phyloP scores from a whole-genome alignment of 352 stramenopile species.

The Globisporangium nagaii region DNA sequence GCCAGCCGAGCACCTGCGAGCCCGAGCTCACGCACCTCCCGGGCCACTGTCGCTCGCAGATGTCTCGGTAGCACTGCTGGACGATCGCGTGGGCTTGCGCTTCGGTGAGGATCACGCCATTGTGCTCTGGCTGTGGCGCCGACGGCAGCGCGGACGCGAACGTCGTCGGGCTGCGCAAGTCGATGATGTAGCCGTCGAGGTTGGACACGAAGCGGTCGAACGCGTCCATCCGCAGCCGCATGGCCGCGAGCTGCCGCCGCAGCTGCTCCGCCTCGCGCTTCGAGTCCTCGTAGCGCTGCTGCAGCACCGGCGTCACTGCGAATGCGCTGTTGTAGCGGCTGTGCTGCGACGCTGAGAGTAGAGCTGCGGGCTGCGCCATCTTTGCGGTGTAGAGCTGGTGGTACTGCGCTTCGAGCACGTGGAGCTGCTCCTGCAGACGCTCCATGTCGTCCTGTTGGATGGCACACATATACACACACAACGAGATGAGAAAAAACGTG shows the following conservation, averaged over 20 bases:
- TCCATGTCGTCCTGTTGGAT: not conserved
- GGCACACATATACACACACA: not conserved
- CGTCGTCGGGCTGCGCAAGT: not conserved
- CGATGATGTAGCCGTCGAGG: slow-evolving; percentile 11
- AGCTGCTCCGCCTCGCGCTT: slow-evolving; percentile 2
- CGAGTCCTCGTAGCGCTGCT: slow-evolving; percentile 1
- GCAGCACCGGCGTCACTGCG: not conserved
- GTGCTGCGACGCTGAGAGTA: not conserved
- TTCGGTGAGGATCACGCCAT: not conserved
- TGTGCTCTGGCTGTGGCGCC: not conserved
- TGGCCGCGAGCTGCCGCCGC: not conserved
- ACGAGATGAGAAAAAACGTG: not conserved
- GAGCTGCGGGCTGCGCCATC: not conserved
- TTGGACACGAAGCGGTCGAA: slow-evolving; percentile 12
- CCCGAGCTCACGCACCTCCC: slow-evolving; percentile 31
- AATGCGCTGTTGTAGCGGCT: not conserved
- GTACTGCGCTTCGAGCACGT: slow-evolving; percentile 1
- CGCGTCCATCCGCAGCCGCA: slow-evolving; percentile 3
- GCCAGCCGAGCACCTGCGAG: slow-evolving; percentile 36
- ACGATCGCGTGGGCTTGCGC: slow-evolving; percentile 21
- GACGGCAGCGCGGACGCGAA: not conserved
- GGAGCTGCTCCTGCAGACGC: slow-evolving; percentile 3
- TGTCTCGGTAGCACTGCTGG: slow-evolving; percentile 42
- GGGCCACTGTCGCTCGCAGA: slow-evolving; percentile 28
- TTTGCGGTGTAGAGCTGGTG: slow-evolving; percentile 1